Evolutionary conservation across 2,329 filamentous ascomycete species (phyloP), one percentile per base, ranked within the genome.

Genomic region (Parastagonospora nodorum): DNA sequence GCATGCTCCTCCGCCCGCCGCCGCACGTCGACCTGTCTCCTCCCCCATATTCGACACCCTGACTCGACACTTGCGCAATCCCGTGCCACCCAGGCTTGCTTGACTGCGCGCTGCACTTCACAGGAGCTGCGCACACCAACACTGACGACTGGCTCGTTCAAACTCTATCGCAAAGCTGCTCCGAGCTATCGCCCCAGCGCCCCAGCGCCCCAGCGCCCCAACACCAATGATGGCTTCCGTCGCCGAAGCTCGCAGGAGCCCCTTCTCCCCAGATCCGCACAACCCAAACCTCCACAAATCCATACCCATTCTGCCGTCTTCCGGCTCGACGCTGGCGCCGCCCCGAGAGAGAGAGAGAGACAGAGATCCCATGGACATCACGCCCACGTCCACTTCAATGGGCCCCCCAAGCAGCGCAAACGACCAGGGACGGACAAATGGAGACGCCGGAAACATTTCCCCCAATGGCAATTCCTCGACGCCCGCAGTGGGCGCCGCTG

Each of bases 401-500:
- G 77, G 76, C 19, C 79, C 79, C 43, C 78, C 80, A 49, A 73
- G 76, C 51, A 63, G 62, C 30, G 42, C 57, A 2, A 63, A 63
- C 39, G 50, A 57, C 29, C 62, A 60, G 31, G 24, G 32, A 36
- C 57, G 51, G 29, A 53, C 58, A 54, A 63, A 65, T 51, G 66
- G 66, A 16, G 71, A 72, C 24, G 40, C 60, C 12, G 69, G 71
- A 3, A 57, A 58, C 51, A 63, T 52, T 14, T 57, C 78, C 33
- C 61, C 64, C 32, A 63, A 58, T 58, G 77, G 66, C 75, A 37
- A 24, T 24, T 67, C 73, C 75, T 46, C 76, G 57, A 71, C 72
- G 44, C 73, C 74, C 16, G 76, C 78, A 2, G 74, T 81, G 1
- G 80, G 80, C 32, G 86, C 87, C 14, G 86, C 87, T 1, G 85